phyloP scores from a whole-genome alignment of 1,139 yeast species.

The Torulaspora globosa region DNA sequence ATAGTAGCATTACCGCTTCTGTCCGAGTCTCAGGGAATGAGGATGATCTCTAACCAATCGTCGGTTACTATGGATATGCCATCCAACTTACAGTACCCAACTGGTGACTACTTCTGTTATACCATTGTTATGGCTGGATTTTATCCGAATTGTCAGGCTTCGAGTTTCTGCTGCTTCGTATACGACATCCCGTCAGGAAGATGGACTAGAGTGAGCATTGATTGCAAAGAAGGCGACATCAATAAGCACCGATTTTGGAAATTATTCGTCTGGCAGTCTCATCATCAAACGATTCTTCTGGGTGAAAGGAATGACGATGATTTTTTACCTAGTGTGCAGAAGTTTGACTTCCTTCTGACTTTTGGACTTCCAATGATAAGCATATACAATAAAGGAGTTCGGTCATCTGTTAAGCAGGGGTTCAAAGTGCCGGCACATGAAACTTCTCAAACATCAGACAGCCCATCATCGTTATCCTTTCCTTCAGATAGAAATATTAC shows the following conservation, averaged over 20 bases:
- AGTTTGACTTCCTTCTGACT: constrained; percentile 53
- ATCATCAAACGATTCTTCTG: constrained; percentile 57
- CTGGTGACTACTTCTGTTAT: constrained; percentile 61
- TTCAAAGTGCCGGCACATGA: constrained; percentile 1
- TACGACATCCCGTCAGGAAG: constrained; percentile 58
- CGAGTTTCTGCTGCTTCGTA: constrained; percentile 53
- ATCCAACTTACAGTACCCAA: constrained; percentile 47
- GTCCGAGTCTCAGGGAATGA: constrained; percentile 34
- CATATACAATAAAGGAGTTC: constrained; percentile 39
- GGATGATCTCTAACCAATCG: constrained; percentile 27
- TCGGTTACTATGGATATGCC: constrained; percentile 22
- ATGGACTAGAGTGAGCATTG: constrained; percentile 60
- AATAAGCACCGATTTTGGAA: constrained; percentile 62
- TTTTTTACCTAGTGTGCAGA: constrained; percentile 53
- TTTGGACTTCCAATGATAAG: constrained; percentile 67
- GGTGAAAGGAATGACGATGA: constrained; percentile 49
- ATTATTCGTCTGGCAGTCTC: constrained; percentile 70
- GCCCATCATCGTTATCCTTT: constrained; percentile 4
- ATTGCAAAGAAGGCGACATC: constrained; percentile 50
- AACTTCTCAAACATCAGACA: background rate
- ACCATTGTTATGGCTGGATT: constrained; percentile 60
- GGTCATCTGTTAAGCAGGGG: constrained; percentile 15
- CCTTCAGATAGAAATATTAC: constrained; percentile 2
- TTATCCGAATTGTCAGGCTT: constrained; percentile 38
- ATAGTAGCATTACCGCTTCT: constrained; percentile 36